These are phyloP conservation scores for Diaporthe citri DNA, from an alignment of 2,329 filamentous ascomycete species.

Conservation along the genomic window DNA sequence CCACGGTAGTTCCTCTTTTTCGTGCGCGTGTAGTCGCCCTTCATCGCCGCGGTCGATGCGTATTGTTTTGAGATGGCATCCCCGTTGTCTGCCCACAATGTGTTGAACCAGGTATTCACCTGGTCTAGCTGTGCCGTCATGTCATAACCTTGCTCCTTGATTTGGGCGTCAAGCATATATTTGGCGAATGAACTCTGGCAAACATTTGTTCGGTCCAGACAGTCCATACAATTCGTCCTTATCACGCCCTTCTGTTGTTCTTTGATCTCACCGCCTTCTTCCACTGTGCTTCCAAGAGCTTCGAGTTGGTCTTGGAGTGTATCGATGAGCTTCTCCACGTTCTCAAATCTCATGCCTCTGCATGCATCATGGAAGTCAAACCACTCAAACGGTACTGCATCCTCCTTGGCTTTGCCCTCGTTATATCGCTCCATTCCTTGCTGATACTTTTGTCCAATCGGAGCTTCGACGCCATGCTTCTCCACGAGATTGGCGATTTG, in stretches of 20 bases:
- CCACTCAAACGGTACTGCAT: constrained; percentile 83
- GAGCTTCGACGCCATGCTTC: constrained; percentile 84
- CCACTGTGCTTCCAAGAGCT: constrained; percentile 77
- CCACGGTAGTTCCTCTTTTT: constrained; percentile 91
- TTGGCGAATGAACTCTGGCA: constrained; percentile 93
- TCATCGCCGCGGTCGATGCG: constrained; percentile 93
- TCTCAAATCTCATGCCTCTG: constrained; percentile 97
- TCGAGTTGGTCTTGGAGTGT: constrained; percentile 77
- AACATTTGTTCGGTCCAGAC: constrained; percentile 94
- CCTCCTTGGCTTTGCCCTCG: constrained; percentile 63
- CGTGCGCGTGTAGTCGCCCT: constrained; percentile 95
- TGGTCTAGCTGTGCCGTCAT: constrained; percentile 82
- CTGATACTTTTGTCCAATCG: constrained; percentile 84
- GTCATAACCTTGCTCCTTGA: constrained; percentile 81
- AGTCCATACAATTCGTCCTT: constrained; percentile 99
- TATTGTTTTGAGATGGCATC: constrained; percentile 97
- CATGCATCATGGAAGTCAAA: constrained; percentile 97
- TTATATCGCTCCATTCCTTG: constrained; percentile 76
- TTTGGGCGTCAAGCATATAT: constrained; percentile 82
- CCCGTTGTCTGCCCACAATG: constrained; percentile 96
- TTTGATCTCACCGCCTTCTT: constrained; percentile 57
- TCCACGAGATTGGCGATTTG: constrained; percentile 90
- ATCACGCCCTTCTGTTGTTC: constrained; percentile 78
- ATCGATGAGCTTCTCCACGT: constrained; percentile 84
- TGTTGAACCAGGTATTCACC: constrained; percentile 93